Conservation (phyloP, 805 yeast species). For the Candida qinlingensis region DNA sequence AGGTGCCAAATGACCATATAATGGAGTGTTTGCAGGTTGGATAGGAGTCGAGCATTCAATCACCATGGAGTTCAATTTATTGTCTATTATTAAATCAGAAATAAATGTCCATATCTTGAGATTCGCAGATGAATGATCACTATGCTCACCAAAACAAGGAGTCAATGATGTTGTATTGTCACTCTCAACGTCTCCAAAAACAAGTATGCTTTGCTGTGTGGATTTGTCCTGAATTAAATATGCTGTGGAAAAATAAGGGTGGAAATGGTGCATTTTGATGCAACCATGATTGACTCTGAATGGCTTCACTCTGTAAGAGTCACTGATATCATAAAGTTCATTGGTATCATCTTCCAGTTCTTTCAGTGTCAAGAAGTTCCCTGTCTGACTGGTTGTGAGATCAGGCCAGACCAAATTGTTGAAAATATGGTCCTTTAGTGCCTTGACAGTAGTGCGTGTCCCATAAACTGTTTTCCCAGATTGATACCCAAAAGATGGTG, state of each 20-base stretch:
- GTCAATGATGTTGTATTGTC: conserved; percentile 42
- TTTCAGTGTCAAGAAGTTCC: conserved; percentile 24
- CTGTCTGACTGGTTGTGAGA: conserved; percentile 27
- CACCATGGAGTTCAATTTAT: conserved; percentile 47
- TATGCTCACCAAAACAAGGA: conserved; percentile 21
- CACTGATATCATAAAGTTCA: conserved; percentile 4
- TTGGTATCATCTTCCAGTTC: conserved; percentile 7
- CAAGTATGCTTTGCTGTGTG: conserved; percentile 37
- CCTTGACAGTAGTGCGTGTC: conserved; percentile 42
- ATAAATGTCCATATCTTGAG: conserved; percentile 51
- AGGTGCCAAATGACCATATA: conserved; percentile 84
- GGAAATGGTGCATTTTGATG: conserved; percentile 20
- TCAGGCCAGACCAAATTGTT: conserved; percentile 83
- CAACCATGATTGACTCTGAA: conserved; percentile 38
- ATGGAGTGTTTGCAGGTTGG: conserved; percentile 37
- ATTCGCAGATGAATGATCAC: neutral
- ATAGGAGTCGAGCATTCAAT: conserved; percentile 72
- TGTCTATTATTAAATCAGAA: conserved; percentile 38
- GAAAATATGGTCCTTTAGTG: conserved; percentile 53
- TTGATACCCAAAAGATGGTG: conserved; percentile 44
- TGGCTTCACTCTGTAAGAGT: conserved; percentile 25
- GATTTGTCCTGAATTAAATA: conserved; percentile 43
- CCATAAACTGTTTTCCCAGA: conserved; percentile 48
- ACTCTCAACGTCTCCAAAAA: conserved; percentile 84
- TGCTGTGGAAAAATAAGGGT: conserved; percentile 43